A percentile compares a stretch with the other conserved stretches of the same genome.
These are phyloP conservation scores for Pugionium cornutum DNA, from an alignment of 345 rosid species.

Conservation along the genomic window DNA sequence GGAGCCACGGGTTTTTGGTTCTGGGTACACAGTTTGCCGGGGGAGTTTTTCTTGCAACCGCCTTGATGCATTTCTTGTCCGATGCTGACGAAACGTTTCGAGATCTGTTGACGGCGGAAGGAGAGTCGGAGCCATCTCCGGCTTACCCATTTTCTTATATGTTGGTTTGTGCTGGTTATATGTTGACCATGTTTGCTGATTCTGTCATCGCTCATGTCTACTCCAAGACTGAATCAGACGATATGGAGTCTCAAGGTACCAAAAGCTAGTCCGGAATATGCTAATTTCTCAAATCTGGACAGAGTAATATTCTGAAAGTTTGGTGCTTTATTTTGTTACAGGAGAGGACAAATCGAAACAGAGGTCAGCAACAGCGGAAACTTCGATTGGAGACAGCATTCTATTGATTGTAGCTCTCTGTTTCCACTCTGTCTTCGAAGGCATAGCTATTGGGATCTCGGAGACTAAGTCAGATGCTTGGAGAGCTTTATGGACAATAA, in stretches of 20 bases:
- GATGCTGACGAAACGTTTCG: constrained; percentile 74
- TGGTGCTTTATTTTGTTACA: constrained; percentile 16
- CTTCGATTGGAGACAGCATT: constrained; percentile 70
- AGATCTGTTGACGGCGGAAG: constrained; percentile 50
- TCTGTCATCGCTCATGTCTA: constrained; percentile 51
- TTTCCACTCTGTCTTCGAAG: constrained; percentile 88
- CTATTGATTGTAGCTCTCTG: constrained; percentile 73
- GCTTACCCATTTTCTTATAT: constrained; percentile 82
- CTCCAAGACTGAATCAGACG: constrained; percentile 45
- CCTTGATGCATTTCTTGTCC: constrained; percentile 77
- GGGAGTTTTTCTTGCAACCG: constrained; percentile 86
- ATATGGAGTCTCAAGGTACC: constrained; percentile 62
- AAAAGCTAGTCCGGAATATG: background rate
- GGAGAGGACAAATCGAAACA: constrained; percentile 26
- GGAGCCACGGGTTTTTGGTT: constrained; percentile 78
- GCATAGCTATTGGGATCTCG: constrained; percentile 78
- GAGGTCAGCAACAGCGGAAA: constrained; percentile 17
- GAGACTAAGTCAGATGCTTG: constrained; percentile 64
- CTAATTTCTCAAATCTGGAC: background rate
- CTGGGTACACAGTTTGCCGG: constrained; percentile 84
- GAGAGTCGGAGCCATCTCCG: constrained; percentile 36
- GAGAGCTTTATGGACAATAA: constrained; percentile 79
- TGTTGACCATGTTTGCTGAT: constrained; percentile 79
- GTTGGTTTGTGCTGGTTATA: constrained; percentile 76
- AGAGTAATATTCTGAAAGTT: background rate